Percentiles rank a stretch among this genome's conserved stretches.
Conservation (phyloP, 2,329 filamentous ascomycete species). For the Diaporthe velutina region DNA sequence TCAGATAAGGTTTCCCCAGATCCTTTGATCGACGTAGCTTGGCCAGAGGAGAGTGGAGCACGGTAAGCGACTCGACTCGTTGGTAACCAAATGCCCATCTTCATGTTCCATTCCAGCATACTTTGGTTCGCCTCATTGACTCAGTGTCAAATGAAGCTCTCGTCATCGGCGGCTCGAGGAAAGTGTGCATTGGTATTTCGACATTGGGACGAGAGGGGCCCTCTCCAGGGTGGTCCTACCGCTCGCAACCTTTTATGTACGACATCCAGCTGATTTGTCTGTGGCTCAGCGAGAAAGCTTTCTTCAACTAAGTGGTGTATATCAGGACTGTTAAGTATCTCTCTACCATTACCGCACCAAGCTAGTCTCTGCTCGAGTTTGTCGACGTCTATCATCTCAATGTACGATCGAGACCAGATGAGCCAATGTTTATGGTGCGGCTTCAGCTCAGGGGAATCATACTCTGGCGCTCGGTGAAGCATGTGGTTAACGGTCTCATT, state of each 20-base stretch:
- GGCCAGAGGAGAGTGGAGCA: conserved; percentile 8
- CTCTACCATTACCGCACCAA: not conserved
- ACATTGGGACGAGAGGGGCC: not conserved
- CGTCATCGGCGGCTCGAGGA: not conserved
- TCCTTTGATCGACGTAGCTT: conserved; percentile 17
- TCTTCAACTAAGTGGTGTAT: not conserved
- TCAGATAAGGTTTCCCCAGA: conserved; percentile 28
- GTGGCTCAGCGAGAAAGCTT: not conserved
- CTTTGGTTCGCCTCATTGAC: conserved; percentile 11
- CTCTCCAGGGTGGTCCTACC: not conserved
- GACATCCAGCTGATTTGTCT: not conserved
- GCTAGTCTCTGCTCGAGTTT: not conserved
- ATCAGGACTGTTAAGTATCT: not conserved
- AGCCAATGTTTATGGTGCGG: not conserved
- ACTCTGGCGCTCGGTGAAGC: not conserved
- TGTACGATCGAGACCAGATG: not conserved
- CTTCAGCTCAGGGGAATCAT: not conserved
- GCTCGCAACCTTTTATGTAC: not conserved
- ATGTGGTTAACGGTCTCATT: not conserved
- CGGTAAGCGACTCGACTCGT: conserved; percentile 5
- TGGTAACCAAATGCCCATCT: conserved; percentile 3
- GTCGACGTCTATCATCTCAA: not conserved
- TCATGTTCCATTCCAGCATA: not conserved
- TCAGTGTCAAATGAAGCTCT: not conserved
- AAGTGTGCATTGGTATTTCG: not conserved